phyloP scores from a whole-genome alignment of 2,329 filamentous ascomycete species.

The Fusarium acutatum region DNA sequence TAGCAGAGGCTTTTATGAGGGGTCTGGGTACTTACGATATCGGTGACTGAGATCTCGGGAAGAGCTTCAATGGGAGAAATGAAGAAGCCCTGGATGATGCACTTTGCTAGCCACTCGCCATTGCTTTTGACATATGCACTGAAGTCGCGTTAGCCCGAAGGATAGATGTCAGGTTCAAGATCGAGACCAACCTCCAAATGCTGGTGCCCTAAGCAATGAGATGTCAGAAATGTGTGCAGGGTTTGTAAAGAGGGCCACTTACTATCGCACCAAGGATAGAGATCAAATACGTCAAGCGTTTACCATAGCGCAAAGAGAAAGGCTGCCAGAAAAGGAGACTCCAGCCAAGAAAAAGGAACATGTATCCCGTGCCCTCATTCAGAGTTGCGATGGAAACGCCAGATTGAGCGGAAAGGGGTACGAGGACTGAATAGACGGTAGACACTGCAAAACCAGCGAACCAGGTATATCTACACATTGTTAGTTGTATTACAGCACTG shows the following conservation, averaged over 20 bases:
- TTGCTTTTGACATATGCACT: conserved; percentile 48
- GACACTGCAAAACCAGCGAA: conserved; percentile 51
- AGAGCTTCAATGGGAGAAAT: conserved; percentile 56
- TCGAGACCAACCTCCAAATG: conserved; percentile 28
- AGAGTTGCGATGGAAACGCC: conserved; percentile 45
- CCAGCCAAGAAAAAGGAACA: conserved; percentile 57
- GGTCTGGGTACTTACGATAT: conserved; percentile 42
- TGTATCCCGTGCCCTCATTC: conserved; percentile 50
- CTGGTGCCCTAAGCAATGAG: conserved; percentile 18
- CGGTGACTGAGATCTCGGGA: conserved; percentile 54
- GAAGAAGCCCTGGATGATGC: conserved; percentile 54
- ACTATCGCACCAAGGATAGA: conserved; percentile 46
- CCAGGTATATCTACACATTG: conserved; percentile 44
- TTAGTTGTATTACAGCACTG: rapidly evolving
- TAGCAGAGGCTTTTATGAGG: rapidly evolving
- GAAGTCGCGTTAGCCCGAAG: rapidly evolving
- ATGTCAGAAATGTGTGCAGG: not conserved
- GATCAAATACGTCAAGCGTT: conserved; percentile 50
- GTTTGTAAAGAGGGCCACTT: not conserved
- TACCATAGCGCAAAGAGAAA: conserved; percentile 55
- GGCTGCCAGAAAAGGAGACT: conserved; percentile 58
- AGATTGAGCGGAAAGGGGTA: conserved; percentile 45
- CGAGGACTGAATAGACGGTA: conserved; percentile 50
- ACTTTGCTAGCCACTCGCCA: conserved; percentile 54
- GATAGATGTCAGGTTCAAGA: rapidly evolving